Evolutionary conservation across 1,284 basidiomycete genomes (phyloP).

Genomic region (Rhodotorula sp.): DNA sequence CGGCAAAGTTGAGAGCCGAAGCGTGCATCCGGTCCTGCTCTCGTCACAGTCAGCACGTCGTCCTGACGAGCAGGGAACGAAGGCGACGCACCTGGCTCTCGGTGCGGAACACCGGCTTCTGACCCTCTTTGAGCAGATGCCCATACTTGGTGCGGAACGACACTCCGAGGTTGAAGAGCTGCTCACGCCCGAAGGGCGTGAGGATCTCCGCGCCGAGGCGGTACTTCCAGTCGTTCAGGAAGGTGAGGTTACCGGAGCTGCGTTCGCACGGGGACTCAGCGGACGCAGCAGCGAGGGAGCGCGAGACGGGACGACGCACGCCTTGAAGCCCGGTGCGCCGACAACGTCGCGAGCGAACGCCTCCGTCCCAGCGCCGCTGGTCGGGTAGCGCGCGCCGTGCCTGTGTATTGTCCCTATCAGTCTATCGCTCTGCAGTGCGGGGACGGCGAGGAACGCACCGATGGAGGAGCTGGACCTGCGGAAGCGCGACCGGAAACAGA

Average conservation of each 20-base stretch:
- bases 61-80: background rate
- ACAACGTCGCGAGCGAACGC: conserved; percentile 64
- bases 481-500: background rate
- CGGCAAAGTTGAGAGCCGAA: conserved; percentile 55
- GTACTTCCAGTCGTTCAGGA: conserved; percentile 67
- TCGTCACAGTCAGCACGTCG: background rate
- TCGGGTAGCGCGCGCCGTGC: conserved; percentile 72
- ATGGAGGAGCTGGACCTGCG: conserved; percentile 57
- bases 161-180: conserved; percentile 52
- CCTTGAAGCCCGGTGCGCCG: conserved; percentile 53
- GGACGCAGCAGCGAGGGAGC: too few species aligned
- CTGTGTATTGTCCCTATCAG: background rate
- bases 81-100: conserved; percentile 27
- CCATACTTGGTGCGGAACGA: conserved; percentile 65
- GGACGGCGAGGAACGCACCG: conserved; percentile 31
- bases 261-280: background rate
- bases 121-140: conserved; percentile 43
- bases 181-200: conserved; percentile 64
- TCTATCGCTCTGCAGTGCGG: background rate
- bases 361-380: conserved; percentile 64
- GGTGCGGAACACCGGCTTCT: conserved; percentile 49
- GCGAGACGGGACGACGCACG: background rate
- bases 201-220: conserved; percentile 63
- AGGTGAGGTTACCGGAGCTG: conserved; percentile 61
- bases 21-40: conserved; percentile 56